Base-by-base conservation (phyloP, 768 basidiomycete species). In the Baorangia bicolor region DNA sequence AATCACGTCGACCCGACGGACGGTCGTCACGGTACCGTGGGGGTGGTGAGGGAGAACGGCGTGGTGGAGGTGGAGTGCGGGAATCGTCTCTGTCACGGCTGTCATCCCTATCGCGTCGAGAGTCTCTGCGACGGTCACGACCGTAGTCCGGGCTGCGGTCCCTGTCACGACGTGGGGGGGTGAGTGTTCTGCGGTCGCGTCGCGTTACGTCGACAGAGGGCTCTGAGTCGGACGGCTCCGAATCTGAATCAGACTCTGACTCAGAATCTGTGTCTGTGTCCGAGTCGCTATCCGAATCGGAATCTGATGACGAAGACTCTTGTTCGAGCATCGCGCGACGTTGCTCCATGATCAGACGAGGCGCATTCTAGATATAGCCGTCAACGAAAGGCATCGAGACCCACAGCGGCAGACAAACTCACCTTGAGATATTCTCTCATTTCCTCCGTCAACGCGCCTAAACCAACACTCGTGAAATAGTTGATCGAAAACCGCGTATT, bases 371-470 rank as follows among this genome's bases (percentile, higher is more conserved):
- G 37, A 10, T 40, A 31, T n/a, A 31, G 21, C 57, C 41, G 64
- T 58, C 45, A 39, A 53, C 21, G 16, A 49, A 55, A 34, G 21
- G 2, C 8, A 13, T 27, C 40, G 12, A 51, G 18, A 25, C 18
- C 10, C 16, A 16, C 5, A 23, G 25, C 21, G 27, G n/a, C 31
- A 42, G 20, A 49, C 21, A 64, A 57, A 76, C 82, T 42, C 62
- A 90, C 92, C 79, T 96, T 93, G 57, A 99, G 76, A 67, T 93
- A 95, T 68, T 95, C 94, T 69, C 97, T 81, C 97, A 98, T 98
- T 30, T 90, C 90, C 72, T 98, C 95, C 1, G 97, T 99, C 57
- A 98, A 70, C 23, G 81, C 80, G 52, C 97, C 97, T 56, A 98
- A 68, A 0, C 93, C 93, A 62, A 99, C 87, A 64, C 90, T 93